Percentiles rank a stretch among this genome's conserved stretches.
phyloP scores from a whole-genome alignment of 768 basidiomycete species.

The Auriscalpium microsporum region DNA sequence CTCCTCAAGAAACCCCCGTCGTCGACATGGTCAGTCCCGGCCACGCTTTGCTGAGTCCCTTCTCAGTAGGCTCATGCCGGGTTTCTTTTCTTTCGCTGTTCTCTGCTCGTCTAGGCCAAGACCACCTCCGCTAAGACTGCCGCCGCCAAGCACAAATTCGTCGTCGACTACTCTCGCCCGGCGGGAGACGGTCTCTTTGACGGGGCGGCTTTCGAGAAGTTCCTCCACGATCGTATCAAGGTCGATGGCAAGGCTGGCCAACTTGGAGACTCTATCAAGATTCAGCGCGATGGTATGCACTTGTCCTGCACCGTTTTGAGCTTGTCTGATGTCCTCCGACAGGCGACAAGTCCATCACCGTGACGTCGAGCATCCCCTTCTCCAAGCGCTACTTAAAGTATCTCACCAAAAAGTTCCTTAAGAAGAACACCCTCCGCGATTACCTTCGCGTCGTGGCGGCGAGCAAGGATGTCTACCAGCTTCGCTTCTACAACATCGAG shows the following conservation, averaged over 20 bases:
- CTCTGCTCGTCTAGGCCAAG: slow-evolving; percentile 43
- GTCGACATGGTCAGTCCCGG: slow-evolving; percentile 63
- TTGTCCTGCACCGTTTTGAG: background rate
- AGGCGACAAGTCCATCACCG: slow-evolving; percentile 78
- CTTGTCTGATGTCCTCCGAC: background rate
- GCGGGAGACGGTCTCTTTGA: slow-evolving; percentile 57
- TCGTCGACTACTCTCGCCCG: slow-evolving; percentile 81
- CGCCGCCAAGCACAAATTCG: slow-evolving; percentile 65
- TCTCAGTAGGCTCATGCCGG: slow-evolving; percentile 83
- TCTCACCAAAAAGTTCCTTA: slow-evolving; percentile 98
- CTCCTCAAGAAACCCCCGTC: slow-evolving; percentile 23
- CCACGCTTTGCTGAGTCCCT: slow-evolving; percentile 82
- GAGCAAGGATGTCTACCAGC: slow-evolving; percentile 87
- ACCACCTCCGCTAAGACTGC: slow-evolving; percentile 42
- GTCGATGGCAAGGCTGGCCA: slow-evolving; percentile 88
- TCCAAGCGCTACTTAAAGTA: slow-evolving; percentile 99
- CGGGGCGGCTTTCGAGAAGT: slow-evolving; percentile 71
- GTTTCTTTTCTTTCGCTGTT: slow-evolving; percentile 21
- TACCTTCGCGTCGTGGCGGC: slow-evolving; percentile 98
- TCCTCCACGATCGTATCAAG: slow-evolving; percentile 89
- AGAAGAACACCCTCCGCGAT: slow-evolving; percentile 93
- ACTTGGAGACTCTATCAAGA: slow-evolving; percentile 83
- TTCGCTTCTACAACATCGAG: slow-evolving; percentile 93
- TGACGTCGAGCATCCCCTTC: slow-evolving; percentile 81
- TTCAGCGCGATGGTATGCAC: slow-evolving; percentile 73